A percentile compares a stretch with the other conserved stretches of the same genome.
These are phyloP conservation scores for Eucalyptus pumila DNA, from an alignment of 345 rosid species.

Conservation along the genomic window DNA sequence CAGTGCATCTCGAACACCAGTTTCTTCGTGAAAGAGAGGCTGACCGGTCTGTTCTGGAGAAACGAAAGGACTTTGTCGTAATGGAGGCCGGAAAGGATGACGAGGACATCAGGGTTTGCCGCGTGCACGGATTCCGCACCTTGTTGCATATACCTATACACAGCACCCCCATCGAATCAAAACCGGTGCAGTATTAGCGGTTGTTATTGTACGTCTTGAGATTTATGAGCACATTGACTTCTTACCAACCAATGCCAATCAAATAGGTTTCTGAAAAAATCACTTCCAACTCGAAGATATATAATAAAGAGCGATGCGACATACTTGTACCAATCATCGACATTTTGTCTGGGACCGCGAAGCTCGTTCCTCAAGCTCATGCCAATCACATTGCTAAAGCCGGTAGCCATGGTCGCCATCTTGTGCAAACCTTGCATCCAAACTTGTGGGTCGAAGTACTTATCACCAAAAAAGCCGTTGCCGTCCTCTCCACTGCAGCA, in stretches of 20 bases:
- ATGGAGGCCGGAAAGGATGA: constrained; percentile 71
- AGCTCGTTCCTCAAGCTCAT: constrained; percentile 95
- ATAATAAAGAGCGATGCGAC: background rate
- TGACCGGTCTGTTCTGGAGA: constrained; percentile 26
- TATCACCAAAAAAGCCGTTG: constrained; percentile 91
- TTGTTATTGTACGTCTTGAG: background rate
- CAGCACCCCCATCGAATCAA: background rate
- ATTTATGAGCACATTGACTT: background rate
- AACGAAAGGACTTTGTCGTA: constrained; percentile 64
- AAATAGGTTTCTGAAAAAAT: background rate
- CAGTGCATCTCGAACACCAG: constrained; percentile 73
- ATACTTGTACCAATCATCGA: constrained; percentile 82
- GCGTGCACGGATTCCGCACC: constrained; percentile 88
- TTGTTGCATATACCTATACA: constrained; percentile 50
- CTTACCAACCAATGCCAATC: background rate
- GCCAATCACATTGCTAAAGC: constrained; percentile 57
- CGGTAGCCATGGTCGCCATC: constrained; percentile 55
- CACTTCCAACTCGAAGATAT: background rate
- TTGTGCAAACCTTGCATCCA: constrained; percentile 57
- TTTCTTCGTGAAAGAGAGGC: constrained; percentile 42
- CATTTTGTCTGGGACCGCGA: constrained; percentile 72
- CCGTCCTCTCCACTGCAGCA: constrained; percentile 66
- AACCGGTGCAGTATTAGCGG: background rate
- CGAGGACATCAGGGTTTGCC: constrained; percentile 71
- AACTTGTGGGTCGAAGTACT: constrained; percentile 44